phyloP scores from a whole-genome alignment of 352 stramenopile genomes.

The Globisporangium alternatum region DNA sequence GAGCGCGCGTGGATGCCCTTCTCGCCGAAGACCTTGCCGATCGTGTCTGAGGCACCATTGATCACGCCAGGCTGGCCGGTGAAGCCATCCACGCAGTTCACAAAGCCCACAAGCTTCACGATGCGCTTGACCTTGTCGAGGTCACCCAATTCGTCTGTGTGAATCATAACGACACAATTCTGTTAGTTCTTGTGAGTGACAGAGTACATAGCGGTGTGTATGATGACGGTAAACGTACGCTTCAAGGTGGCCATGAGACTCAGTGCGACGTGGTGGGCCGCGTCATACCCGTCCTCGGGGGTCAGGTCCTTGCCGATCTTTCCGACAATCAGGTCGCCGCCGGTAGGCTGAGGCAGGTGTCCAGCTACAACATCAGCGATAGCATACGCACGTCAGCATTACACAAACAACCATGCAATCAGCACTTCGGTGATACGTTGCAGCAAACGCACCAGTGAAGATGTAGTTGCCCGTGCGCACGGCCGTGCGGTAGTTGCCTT shows the following conservation, averaged over 20 bases:
- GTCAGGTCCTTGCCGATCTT: constrained; percentile 83
- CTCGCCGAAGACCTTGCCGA: constrained; percentile 74
- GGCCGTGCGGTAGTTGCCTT: constrained; percentile 89
- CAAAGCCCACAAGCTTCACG: constrained; percentile 93
- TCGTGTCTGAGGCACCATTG: constrained; percentile 91
- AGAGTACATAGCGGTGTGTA: not conserved
- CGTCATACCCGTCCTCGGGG: constrained; percentile 83
- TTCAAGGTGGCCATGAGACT: constrained; percentile 88
- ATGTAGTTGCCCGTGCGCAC: constrained; percentile 85
- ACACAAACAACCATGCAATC: not conserved
- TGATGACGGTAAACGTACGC: constrained; percentile 24
- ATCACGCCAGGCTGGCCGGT: constrained; percentile 85
- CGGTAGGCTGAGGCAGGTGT: constrained; percentile 48
- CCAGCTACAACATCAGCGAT: constrained; percentile 29
- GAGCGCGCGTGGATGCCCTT: constrained; percentile 81
- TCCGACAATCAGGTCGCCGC: constrained; percentile 66
- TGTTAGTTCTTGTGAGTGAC: not conserved
- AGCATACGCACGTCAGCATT: not conserved
- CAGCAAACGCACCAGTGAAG: constrained; percentile 47
- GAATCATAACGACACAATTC: not conserved
- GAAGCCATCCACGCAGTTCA: constrained; percentile 90
- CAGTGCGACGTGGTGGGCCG: constrained; percentile 72
- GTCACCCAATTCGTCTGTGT: constrained; percentile 63
- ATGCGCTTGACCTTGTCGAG: constrained; percentile 88
- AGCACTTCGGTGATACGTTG: not conserved